These are phyloP conservation scores for Scytalidium sp. DNA, from an alignment of 2,329 filamentous ascomycete species.

Conservation along the genomic window DNA sequence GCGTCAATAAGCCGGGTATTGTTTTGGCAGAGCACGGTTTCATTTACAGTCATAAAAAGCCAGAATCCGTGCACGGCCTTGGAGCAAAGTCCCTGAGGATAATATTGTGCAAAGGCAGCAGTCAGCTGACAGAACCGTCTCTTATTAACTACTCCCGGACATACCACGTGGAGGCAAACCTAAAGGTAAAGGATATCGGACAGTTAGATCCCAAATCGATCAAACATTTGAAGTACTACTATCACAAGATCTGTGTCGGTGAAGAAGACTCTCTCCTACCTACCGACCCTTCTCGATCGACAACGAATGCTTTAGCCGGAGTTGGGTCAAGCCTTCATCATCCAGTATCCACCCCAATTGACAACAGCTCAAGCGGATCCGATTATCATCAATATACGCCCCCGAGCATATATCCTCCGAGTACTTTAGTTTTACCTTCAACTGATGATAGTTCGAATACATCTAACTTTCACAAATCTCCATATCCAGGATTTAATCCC, in stretches of 20 bases:
- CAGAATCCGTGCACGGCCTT: constrained; percentile 7
- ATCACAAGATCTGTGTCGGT: not conserved
- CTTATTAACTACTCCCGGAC: not conserved
- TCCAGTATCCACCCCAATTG: too few relatives aligned
- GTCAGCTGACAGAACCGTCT: not conserved
- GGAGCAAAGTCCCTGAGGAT: constrained; percentile 10
- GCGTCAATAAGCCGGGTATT: not conserved
- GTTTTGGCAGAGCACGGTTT: not conserved
- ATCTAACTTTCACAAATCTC: too few relatives aligned
- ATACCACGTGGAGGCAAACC: not conserved
- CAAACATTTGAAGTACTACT: not conserved
- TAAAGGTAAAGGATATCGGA: not conserved
- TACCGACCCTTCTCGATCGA: too few relatives aligned
- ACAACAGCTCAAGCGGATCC: too few relatives aligned
- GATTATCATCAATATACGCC: too few relatives aligned
- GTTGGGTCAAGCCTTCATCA: too few relatives aligned
- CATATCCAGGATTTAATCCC: too few relatives aligned
- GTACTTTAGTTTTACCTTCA: too few relatives aligned
- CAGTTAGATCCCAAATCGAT: not conserved
- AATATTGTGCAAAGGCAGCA: not conserved
- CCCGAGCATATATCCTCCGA: too few relatives aligned
- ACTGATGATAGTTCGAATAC: too few relatives aligned
- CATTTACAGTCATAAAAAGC: constrained; percentile 6
- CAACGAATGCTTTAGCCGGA: too few relatives aligned
- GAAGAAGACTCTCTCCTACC: too few relatives aligned